A percentile compares a stretch with the other conserved stretches of the same genome.
These are phyloP conservation scores for Plasmodium knowlesi DNA, from an alignment of 169 alveolate species.

Conservation along the genomic window DNA sequence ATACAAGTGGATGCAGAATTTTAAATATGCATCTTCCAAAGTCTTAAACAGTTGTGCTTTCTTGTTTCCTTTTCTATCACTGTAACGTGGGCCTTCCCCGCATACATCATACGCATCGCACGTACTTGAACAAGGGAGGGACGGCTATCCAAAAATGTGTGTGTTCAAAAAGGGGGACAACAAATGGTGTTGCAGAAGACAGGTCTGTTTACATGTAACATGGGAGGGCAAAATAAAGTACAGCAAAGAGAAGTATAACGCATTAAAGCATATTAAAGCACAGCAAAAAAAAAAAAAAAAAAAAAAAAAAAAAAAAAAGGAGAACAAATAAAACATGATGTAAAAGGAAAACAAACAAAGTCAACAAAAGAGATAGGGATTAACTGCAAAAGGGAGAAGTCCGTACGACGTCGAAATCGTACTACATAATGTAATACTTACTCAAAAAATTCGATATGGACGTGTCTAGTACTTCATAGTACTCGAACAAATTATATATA, in stretches of 20 bases:
- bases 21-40: not conserved
- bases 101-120: not conserved
- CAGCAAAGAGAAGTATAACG: not conserved
- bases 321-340: not conserved
- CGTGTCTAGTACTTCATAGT: conserved; percentile 1
- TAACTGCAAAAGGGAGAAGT: not conserved
- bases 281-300: not conserved
- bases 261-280: not conserved
- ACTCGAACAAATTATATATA: conserved; percentile 52
- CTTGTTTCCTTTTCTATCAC: not conserved
- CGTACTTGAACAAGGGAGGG: not conserved
- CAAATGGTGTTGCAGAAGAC: not conserved
- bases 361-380: not conserved
- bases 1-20: not conserved
- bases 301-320: not conserved
- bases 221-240: not conserved
- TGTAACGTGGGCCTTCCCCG: not conserved
- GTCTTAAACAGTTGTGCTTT: not conserved
- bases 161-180: not conserved
- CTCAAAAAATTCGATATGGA: conserved; percentile 57
- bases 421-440: conserved; percentile 36
- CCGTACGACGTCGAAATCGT: not conserved
- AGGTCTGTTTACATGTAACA: not conserved
- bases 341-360: not conserved
- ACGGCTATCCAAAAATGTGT: not conserved